Base-by-base conservation (phyloP, 2,329 filamentous ascomycete genomes). In the Cladophialophora chaetospira region DNA sequence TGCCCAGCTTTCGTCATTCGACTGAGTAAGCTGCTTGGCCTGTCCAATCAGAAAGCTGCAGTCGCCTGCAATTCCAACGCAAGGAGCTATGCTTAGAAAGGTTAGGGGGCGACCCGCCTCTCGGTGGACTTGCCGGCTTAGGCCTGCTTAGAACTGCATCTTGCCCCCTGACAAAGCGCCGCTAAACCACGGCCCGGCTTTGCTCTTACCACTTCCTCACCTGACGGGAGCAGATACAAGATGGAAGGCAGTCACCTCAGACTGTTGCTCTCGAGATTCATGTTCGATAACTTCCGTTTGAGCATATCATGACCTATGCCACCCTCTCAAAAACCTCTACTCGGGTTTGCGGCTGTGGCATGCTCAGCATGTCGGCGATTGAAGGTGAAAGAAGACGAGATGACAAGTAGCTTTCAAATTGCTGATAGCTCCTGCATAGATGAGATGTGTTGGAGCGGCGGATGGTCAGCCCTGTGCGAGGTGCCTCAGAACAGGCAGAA, bases 371-470 rank as follows among this genome's bases (percentile, higher is more conserved):
- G 44, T 55, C 44, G 52, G 33, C 52, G 52, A 25, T 21, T 49
- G 25, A 55, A 55, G 42, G 51, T 54, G 51, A 46, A 43, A 36
- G 15, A 51, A 52, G 48, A 21, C 25, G 35, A 31, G 33, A 31
- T 25, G 23, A 43, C 26, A 23, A 44, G 25, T 35, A 38, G 17
- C 44, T 23, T 21, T 35, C 19, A 31, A 17, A 15, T 17, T 9
- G n/a, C 48, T 43, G 17, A 51, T 15, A 17, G 11, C 17, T 23
- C 11, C 17, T 26, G 19, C 5, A 19, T 35, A 56, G 54, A 57
- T 57, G 54, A 35, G 54, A 11, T 52, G 47, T 29, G 19, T 57
- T 17, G 40, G 47, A 33, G 54, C 47, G n/a, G 38, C 44, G 3
- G 52, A 52, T n/a, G n/a, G n/a, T 17, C 47, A 38, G 6, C 54